phyloP scores from a whole-genome alignment of 2,329 filamentous ascomycete genomes.

The Lachnellula suecica region DNA sequence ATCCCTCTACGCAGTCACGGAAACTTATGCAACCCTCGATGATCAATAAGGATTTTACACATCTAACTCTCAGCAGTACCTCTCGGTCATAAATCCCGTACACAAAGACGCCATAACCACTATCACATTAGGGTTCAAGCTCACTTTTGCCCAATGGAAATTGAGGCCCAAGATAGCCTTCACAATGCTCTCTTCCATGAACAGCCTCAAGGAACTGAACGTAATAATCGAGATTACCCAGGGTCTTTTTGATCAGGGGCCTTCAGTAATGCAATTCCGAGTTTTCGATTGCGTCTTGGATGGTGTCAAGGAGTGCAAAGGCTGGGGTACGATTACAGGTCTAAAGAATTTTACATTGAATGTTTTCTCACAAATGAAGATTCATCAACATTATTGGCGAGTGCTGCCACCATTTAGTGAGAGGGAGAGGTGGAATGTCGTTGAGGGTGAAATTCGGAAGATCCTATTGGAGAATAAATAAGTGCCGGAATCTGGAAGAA shows the following conservation, averaged over 20 bases:
- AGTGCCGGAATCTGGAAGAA: too few species aligned
- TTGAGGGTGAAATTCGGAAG: neutral
- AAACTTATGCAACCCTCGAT: too few species aligned
- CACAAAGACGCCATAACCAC: constrained; percentile 10
- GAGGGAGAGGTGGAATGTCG: neutral
- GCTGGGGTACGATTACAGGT: neutral
- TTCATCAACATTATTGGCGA: too few species aligned
- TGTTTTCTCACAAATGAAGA: neutral
- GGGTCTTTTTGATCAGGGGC: neutral
- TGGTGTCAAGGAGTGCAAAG: neutral
- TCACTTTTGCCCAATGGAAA: neutral
- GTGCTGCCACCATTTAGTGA: too few species aligned
- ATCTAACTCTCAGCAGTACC: neutral
- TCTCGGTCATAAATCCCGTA: constrained; percentile 12
- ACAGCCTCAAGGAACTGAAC: neutral
- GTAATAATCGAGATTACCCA: neutral
- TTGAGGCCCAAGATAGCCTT: neutral
- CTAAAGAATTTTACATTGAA: neutral
- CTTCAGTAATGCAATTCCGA: neutral
- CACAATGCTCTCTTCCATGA: constrained; percentile 1
- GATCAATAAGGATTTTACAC: neutral
- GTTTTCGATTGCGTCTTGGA: neutral
- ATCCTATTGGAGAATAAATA: neutral
- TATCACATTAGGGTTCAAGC: neutral
- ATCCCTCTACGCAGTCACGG: too few species aligned